A percentile compares a stretch with the other conserved stretches of the same genome.
Conservation (phyloP, 2,329 filamentous ascomycete genomes). For the Ilyonectria robusta region DNA sequence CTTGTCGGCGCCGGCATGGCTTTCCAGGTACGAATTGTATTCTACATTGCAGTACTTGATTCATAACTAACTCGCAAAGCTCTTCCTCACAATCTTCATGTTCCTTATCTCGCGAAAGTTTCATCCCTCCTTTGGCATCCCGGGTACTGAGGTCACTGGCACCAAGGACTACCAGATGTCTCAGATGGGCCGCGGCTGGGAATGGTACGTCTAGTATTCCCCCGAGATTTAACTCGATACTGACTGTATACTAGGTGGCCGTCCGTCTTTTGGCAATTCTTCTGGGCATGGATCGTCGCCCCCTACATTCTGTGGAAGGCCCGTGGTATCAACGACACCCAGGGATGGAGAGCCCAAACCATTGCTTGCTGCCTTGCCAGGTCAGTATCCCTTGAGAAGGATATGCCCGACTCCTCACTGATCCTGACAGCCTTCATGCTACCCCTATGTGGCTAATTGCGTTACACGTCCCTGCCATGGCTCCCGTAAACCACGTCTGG, state of each 20-base stretch:
- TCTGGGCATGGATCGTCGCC: constrained; percentile 71
- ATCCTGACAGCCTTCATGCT: constrained; percentile 66
- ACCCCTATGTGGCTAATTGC: constrained; percentile 78
- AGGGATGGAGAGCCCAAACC: constrained; percentile 53
- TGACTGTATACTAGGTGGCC: constrained; percentile 63
- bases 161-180: too few relatives aligned
- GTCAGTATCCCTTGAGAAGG: constrained; percentile 48
- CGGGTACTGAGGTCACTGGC: constrained; percentile 57
- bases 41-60: too few relatives aligned
- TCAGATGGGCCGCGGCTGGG: too few relatives aligned
- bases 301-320: constrained; percentile 74
- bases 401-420: too few relatives aligned
- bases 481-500: constrained; percentile 66
- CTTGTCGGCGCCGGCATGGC: too few relatives aligned
- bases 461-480: constrained; percentile 66
- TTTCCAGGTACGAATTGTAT: too few relatives aligned
- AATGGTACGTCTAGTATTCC: too few relatives aligned
- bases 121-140: constrained; percentile 71
- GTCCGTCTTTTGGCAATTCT: constrained; percentile 56
- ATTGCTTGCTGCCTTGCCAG: constrained; percentile 64
- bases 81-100: constrained; percentile 66
- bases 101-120: constrained; percentile 77
- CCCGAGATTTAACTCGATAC: too few relatives aligned
- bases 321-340: constrained; percentile 75
- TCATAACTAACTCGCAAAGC: too few relatives aligned